phyloP scores from a whole-genome alignment of 352 stramenopile genomes.

The Phytophthora sojae region DNA sequence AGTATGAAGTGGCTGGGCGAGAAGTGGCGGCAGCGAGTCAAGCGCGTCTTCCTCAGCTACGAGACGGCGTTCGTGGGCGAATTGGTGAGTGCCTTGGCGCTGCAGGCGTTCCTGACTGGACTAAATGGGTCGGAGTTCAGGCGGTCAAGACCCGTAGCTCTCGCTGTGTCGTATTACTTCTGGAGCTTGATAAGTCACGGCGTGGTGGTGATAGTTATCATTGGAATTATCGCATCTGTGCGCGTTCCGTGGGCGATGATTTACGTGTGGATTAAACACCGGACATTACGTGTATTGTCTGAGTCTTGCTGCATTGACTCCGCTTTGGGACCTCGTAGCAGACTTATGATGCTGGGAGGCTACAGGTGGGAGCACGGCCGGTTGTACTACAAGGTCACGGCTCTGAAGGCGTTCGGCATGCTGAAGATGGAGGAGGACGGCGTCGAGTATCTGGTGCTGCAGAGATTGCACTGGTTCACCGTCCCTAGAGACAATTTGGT shows the following conservation, averaged over 20 bases:
- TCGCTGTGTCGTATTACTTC: constrained; percentile 21
- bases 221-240: constrained; percentile 9
- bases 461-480: constrained; percentile 13
- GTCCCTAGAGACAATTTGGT: constrained; percentile 17
- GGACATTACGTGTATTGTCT: constrained; percentile 3
- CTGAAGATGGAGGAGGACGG: constrained; percentile 13
- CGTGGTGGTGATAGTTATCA: constrained; percentile 14
- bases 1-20: neutral
- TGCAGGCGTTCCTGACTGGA: constrained; percentile 6
- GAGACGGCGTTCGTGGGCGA: constrained; percentile 13
- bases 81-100: neutral
- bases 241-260: constrained; percentile 3
- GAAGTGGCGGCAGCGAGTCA: neutral
- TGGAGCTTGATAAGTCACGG: constrained; percentile 21
- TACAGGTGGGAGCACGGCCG: constrained; percentile 10
- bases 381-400: constrained; percentile 10
- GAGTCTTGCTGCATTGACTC: constrained; percentile 21
- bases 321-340: constrained; percentile 6
- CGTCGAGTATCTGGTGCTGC: constrained; percentile 13
- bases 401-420: constrained; percentile 15
- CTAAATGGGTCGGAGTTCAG: constrained; percentile 18
- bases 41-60: constrained; percentile 16
- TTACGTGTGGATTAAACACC: constrained; percentile 13
- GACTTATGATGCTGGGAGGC: constrained; percentile 9
- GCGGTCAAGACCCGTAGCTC: neutral